Evolutionary conservation across 805 yeast genomes (phyloP).

Genomic region (Kazachstania bromeliacearum): DNA sequence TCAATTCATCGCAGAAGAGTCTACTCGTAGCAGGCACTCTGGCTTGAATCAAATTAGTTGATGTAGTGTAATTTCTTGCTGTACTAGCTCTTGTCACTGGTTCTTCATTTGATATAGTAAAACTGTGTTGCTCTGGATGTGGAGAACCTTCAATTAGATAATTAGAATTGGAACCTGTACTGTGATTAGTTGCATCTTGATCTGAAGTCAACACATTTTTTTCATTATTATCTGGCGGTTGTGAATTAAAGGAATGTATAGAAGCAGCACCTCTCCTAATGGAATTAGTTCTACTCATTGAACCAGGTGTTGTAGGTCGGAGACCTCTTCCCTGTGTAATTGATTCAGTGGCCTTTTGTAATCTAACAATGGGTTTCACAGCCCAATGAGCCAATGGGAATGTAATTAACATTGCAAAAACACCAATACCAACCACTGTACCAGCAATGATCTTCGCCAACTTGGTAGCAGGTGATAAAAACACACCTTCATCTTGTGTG

Average conservation of each 20-base stretch:
- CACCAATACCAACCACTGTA: constrained; percentile 70
- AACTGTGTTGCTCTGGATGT: constrained; percentile 1
- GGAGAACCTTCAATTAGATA: constrained; percentile 3
- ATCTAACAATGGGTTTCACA: constrained; percentile 68
- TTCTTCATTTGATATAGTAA: constrained; percentile 5
- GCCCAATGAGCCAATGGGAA: constrained; percentile 79
- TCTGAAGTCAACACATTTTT: neutral
- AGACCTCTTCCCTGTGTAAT: constrained; percentile 36
- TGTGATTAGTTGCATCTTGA: neutral
- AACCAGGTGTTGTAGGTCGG: constrained; percentile 19
- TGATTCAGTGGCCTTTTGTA: constrained; percentile 72
- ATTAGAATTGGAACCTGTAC: neutral
- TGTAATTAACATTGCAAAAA: constrained; percentile 61
- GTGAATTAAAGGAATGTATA: constrained; percentile 3
- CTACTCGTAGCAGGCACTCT: constrained; percentile 40
- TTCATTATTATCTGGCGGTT: constrained; percentile 1
- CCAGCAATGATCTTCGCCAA: constrained; percentile 65
- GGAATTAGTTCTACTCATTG: constrained; percentile 18
- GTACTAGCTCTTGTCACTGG: constrained; percentile 12
- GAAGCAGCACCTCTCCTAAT: constrained; percentile 7
- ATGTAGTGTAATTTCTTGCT: constrained; percentile 20
- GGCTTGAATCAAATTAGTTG: constrained; percentile 31
- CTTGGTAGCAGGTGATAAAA: constrained; percentile 53
- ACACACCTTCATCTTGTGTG: constrained; percentile 49
- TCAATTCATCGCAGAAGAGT: constrained; percentile 70